Evolutionary conservation across 2,329 filamentous ascomycete species (phyloP).

Genomic region (Lachnellula willkommii): DNA sequence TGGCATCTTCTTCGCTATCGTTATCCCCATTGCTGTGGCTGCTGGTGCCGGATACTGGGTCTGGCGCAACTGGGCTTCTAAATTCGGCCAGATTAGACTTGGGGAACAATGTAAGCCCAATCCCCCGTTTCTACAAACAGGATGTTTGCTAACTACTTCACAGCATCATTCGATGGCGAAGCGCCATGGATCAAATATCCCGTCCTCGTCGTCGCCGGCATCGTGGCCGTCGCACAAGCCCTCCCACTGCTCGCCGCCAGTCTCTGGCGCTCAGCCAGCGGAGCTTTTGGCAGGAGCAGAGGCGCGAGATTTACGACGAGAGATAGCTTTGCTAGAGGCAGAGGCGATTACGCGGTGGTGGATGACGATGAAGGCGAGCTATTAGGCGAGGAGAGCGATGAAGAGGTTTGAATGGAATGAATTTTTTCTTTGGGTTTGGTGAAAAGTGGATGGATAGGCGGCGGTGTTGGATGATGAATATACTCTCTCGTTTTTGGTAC

Average conservation of each 20-base stretch:
- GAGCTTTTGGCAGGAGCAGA: slow-evolving; percentile 45
- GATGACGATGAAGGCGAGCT: slow-evolving; percentile 94
- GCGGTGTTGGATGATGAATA: not conserved
- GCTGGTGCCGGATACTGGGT: slow-evolving; percentile 75
- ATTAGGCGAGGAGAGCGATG: slow-evolving; percentile 87
- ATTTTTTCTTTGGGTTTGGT: not conserved
- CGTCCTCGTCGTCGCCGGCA: slow-evolving; percentile 64
- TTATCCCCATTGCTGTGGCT: slow-evolving; percentile 68
- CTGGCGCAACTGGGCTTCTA: slow-evolving; percentile 77
- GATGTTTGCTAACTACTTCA: slow-evolving; percentile 15
- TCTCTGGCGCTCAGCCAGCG: slow-evolving; percentile 62
- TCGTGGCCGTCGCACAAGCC: slow-evolving; percentile 53
- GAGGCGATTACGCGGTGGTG: slow-evolving; percentile 82
- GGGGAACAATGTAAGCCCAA: slow-evolving; percentile 56
- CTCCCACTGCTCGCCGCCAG: slow-evolving; percentile 68
- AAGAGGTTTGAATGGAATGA: slow-evolving; percentile 56
- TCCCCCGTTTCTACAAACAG: not conserved
- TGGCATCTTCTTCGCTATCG: slow-evolving; percentile 78
- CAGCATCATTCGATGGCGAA: slow-evolving; percentile 57
- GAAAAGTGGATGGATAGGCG: not conserved
- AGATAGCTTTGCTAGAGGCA: slow-evolving; percentile 79
- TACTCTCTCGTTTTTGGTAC: slow-evolving; percentile 1
- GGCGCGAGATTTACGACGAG: slow-evolving; percentile 69
- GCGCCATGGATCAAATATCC: slow-evolving; percentile 77
- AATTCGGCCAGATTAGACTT: slow-evolving; percentile 87